Evolutionary conservation across 768 basidiomycete genomes (phyloP), one percentile per base, ranked within the genome.

Genomic region (Amylocystis lapponica): DNA sequence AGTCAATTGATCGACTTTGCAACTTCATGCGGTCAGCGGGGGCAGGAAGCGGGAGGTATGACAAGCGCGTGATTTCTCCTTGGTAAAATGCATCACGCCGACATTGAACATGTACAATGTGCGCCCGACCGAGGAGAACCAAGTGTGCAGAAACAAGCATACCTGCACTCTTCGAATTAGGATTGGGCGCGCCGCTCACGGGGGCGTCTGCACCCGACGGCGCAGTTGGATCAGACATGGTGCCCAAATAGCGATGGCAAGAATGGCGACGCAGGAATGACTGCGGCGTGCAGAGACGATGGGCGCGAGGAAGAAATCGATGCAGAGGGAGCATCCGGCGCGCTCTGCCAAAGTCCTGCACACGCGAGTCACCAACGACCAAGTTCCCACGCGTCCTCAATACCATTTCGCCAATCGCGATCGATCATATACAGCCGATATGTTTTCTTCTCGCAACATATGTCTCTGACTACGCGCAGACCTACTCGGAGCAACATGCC

Each of bases 121-220:
- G n/a, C n/a, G n/a, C n/a, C n/a, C n/a, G n/a, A n/a, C n/a, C n/a
- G 16, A 39, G 27, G 10, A 19, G 4, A 27, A 10, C 29, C 10
- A 30, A 30, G 10, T 10, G 17, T 36, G 35, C 17, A 9, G 17
- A 20, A 36, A 4, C 12, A 33, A 39, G n/a, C 45, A 27, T 27
- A 46, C 45, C 45, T 21, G 30, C 45, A 20, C 27, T 46, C 39
- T 46, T 46, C 17, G 45, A 37, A 13, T 22, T 37, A 5, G 43
- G 5, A 22, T 36, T 35, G 6, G 45, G 45, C 19, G 23, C 44
- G 8, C 10, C 44, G 23, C 10, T 11, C 11, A 10, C 27, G 14
- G 29, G 29, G 6, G 38, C 21, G 17, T 37, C 11, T 3, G 13
- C 27, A 20, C 21, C 38, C 9, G 36, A 23, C 19, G 37, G 12